Conservation (phyloP, 192 early-diverging fungal species). For the Gonapodya prolifera region DNA sequence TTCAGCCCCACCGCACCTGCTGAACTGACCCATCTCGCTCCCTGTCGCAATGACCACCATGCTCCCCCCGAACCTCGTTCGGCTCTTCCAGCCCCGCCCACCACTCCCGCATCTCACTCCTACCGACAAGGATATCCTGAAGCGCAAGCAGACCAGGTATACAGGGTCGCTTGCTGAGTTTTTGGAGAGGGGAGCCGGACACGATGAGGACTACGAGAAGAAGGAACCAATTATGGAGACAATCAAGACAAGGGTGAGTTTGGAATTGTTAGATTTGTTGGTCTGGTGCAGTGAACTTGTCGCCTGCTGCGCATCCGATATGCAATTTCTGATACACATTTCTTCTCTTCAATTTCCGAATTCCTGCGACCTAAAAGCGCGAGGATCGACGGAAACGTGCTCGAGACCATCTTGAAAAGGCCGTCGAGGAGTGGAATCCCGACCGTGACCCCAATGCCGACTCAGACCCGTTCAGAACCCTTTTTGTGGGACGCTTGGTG, state of each 20-base stretch:
- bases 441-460: slow-evolving; percentile 54
- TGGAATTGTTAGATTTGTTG: too few relatives aligned
- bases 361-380: too few relatives aligned
- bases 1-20: too few relatives aligned
- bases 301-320: too few relatives aligned
- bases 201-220: slow-evolving; percentile 57
- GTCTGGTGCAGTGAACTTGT: too few relatives aligned
- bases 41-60: slow-evolving; percentile 5
- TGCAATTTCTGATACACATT: too few relatives aligned
- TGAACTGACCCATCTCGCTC: too few relatives aligned
- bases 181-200: slow-evolving; percentile 29
- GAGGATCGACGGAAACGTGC: too few relatives aligned
- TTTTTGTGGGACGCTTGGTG: slow-evolving; percentile 76
- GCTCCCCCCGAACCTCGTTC: slow-evolving; percentile 56
- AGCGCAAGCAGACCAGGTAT: slow-evolving; percentile 35
- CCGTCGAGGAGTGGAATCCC: slow-evolving; percentile 67
- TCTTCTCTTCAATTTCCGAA: too few relatives aligned
- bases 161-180: slow-evolving; percentile 46
- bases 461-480: slow-evolving; percentile 84
- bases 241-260: too few relatives aligned
- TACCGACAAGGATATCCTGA: slow-evolving; percentile 48
- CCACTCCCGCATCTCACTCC: slow-evolving; percentile 51
- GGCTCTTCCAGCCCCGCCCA: slow-evolving; percentile 72
- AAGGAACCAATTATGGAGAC: slow-evolving; percentile 47
- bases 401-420: too few relatives aligned